Evolutionary conservation across 805 yeast species (phyloP).

Genomic region (Sugiyamaella qingdaonensis): DNA sequence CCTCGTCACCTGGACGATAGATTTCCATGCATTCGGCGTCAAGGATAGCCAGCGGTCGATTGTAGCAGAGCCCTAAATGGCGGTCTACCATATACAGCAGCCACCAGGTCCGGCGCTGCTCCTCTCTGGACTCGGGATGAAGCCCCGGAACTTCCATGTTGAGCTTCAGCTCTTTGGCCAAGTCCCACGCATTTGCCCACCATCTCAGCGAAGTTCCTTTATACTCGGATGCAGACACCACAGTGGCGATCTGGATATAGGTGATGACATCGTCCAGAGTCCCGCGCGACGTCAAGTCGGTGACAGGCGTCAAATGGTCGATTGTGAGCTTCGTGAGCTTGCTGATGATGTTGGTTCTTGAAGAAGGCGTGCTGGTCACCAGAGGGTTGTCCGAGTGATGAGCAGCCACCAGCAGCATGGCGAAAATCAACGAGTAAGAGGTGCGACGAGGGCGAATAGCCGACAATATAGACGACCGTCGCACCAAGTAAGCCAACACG

Average conservation of each 20-base stretch:
- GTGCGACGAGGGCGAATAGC: slow-evolving; percentile 20
- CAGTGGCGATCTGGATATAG: slow-evolving; percentile 30
- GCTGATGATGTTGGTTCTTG: slow-evolving; percentile 25
- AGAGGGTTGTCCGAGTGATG: slow-evolving; percentile 31
- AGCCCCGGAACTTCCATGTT: slow-evolving; percentile 24
- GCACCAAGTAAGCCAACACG: slow-evolving; percentile 27
- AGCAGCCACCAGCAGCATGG: slow-evolving; percentile 30
- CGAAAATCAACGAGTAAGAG: slow-evolving; percentile 24
- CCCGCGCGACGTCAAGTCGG: slow-evolving; percentile 24
- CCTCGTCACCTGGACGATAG: slow-evolving; percentile 35
- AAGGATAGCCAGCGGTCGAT: slow-evolving; percentile 31
- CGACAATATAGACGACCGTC: slow-evolving; percentile 26
- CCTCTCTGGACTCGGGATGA: slow-evolving; percentile 34
- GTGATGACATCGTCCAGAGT: slow-evolving; percentile 31
- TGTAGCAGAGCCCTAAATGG: slow-evolving; percentile 37
- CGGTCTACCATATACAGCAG: slow-evolving; percentile 39
- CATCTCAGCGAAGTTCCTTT: slow-evolving; percentile 31
- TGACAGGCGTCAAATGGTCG: slow-evolving; percentile 24
- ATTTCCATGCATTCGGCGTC: slow-evolving; percentile 33
- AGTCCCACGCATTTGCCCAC: slow-evolving; percentile 32
- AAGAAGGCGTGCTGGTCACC: slow-evolving; percentile 27
- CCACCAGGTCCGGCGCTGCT: slow-evolving; percentile 42
- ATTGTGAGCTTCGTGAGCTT: slow-evolving; percentile 24
- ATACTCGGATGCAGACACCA: slow-evolving; percentile 32
- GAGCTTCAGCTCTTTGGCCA: slow-evolving; percentile 31